Evolutionary conservation across 2,329 filamentous ascomycete genomes (phyloP).

Genomic region (Penicillium sp.): DNA sequence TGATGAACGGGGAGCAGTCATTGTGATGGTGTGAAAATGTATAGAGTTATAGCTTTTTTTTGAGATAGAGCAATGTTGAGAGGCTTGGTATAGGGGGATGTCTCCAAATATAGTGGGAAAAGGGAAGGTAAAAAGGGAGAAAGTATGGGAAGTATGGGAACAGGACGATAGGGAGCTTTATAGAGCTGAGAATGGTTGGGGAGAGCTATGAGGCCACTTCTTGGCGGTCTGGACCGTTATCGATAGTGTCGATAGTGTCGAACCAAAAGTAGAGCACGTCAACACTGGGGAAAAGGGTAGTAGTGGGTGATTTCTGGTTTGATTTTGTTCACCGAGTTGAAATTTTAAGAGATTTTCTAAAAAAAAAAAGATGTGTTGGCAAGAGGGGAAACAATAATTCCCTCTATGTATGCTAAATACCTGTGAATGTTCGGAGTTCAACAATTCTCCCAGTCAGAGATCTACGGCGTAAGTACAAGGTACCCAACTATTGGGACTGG

Average conservation of each 20-base stretch:
- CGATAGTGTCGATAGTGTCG: constrained; percentile 16
- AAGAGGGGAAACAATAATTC: neutral
- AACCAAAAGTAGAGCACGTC: constrained; percentile 6
- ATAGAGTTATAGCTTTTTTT: neutral
- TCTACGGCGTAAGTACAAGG: constrained; percentile 13
- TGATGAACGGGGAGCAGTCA: constrained; percentile 47
- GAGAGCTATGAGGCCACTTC: constrained; percentile 24
- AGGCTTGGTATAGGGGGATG: neutral
- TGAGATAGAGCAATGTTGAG: neutral
- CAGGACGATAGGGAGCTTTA: constrained; percentile 15
- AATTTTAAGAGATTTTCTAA: neutral
- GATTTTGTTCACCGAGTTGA: neutral
- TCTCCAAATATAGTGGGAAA: constrained; percentile 5
- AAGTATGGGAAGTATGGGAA: neutral
- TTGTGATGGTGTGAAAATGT: constrained; percentile 20
- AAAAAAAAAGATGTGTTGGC: too few species aligned
- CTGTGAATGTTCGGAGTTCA: neutral
- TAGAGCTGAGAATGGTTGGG: constrained; percentile 26
- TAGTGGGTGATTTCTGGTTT: neutral
- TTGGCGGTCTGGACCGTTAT: constrained; percentile 25
- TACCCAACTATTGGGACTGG: constrained; percentile 10
- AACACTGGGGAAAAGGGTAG: constrained; percentile 2
- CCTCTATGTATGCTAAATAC: neutral
- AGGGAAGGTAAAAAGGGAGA: neutral
- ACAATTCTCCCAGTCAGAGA: constrained; percentile 7